Percentiles rank a stretch among this genome's conserved stretches.
These are phyloP conservation scores for Cercis canadensis DNA, from an alignment of 306 rosid species.

Conservation along the genomic window DNA sequence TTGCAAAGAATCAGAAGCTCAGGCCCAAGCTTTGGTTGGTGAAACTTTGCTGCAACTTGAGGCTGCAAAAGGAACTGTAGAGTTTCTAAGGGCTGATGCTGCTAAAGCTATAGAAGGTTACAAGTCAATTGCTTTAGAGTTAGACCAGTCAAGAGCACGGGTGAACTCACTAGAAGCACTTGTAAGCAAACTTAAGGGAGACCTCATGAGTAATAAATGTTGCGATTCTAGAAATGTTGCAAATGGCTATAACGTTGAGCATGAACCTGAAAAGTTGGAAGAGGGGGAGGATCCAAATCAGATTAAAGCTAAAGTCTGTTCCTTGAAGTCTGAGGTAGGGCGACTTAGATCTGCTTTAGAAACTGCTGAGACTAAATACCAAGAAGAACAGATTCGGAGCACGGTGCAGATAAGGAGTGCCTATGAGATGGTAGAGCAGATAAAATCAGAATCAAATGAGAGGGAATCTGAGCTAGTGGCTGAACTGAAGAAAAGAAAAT, in stretches of 20 bases:
- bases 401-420: slow-evolving; percentile 65
- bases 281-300: slow-evolving; percentile 35
- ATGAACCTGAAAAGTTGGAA: slow-evolving; percentile 37
- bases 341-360: slow-evolving; percentile 61
- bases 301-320: slow-evolving; percentile 50
- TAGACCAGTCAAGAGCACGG: slow-evolving; percentile 62
- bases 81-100: slow-evolving; percentile 61
- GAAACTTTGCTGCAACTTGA: slow-evolving; percentile 79
- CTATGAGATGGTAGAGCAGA: slow-evolving; percentile 69
- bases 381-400: slow-evolving; percentile 76
- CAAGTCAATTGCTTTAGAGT: slow-evolving; percentile 59
- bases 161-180: slow-evolving; percentile 63
- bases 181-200: slow-evolving; percentile 53
- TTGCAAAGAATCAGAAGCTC: slow-evolving; percentile 71
- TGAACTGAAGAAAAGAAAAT: slow-evolving; percentile 59
- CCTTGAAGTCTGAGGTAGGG: slow-evolving; percentile 62
- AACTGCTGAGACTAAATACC: slow-evolving; percentile 71
- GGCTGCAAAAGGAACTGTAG: slow-evolving; percentile 64
- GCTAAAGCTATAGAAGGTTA: slow-evolving; percentile 55
- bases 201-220: slow-evolving; percentile 25
- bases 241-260: slow-evolving; percentile 20
- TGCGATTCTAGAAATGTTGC: slow-evolving; percentile 28
- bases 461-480: slow-evolving; percentile 59
- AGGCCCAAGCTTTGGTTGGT: slow-evolving; percentile 54
- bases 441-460: slow-evolving; percentile 57